Evolutionary conservation across 169 alveolate genomes (phyloP).

Genomic region (Cryptosporidium tyzzeri): DNA sequence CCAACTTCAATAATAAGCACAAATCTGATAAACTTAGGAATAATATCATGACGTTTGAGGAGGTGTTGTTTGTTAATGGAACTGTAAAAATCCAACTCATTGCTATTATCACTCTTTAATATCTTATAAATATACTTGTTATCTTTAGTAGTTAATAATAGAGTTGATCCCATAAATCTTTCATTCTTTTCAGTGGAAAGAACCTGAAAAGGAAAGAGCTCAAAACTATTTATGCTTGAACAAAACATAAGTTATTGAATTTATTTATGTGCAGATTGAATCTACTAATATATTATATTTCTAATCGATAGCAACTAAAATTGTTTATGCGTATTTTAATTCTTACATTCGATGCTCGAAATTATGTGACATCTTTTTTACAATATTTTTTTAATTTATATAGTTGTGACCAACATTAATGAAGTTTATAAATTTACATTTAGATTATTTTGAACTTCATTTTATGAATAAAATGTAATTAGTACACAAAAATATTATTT

Average conservation of each 20-base stretch:
- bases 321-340: background rate
- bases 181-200: background rate
- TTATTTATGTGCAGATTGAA: background rate
- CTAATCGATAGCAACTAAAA: background rate
- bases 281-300: background rate
- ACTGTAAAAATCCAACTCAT: constrained; percentile 28
- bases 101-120: constrained; percentile 10
- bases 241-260: background rate
- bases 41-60: constrained; percentile 16
- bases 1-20: constrained; percentile 1
- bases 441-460: background rate
- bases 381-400: too few species aligned
- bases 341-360: background rate
- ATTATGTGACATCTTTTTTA: background rate
- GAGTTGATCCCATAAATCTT: constrained; percentile 52
- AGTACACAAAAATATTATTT: too few species aligned
- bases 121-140: constrained; percentile 22
- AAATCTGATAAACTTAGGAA: constrained; percentile 28
- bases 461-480: too few species aligned
- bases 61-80: background rate
- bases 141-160: constrained; percentile 22
- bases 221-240: background rate
- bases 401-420: background rate
- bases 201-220: background rate
- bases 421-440: too few species aligned